Evolutionary conservation across 176 grass and related monocot species (phyloP), one percentile per base, ranked within the genome.

Genomic region (Thinopyrum elongatum): DNA sequence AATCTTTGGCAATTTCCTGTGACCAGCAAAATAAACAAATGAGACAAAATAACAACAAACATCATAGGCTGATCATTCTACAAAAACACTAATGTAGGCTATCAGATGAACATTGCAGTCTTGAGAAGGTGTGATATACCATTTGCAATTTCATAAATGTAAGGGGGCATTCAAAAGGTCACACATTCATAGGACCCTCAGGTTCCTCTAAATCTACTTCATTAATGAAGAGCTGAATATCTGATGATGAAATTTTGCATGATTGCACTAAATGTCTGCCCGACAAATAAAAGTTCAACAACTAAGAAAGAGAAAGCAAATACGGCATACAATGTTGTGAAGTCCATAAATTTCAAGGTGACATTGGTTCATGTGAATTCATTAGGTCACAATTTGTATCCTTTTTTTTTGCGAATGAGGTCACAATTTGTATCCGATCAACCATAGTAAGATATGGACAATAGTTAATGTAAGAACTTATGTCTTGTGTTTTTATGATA

Each of bases 1-100:
- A 82, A 84, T 96, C 92, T 88, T 96, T 95, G 63, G 97, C 97
- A 91, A 99, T 99, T 74, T 88, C 90, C 97, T 99, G 72, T 59
- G 84, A 60, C 10, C 72, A 53, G 81, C 84, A 38, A 80, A 82
- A 90, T 73, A 83, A 77, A 78, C 13, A 79, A 79, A 67, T 62
- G 27, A 42, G 8, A 74, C 1, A 74, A 74, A 74, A 59, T 65
- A 81, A 13, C 38, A 46, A 76, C 27, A 53, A 80, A 28, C 17
- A 80, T 86, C 19, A 22, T 17, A 64, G 44, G 22, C 49, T 77
- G 53, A 55, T 35, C 38, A 10, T 26, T 68, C 53, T 16, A 80
- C 26, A 76, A 22, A 29, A 64, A 28, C 60, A 39, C 27, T 28
- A 59, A 44, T 47, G 79, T 27, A 35, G 55, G 10, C 41, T 15